Evolutionary conservation across 805 yeast genomes (phyloP).

Genomic region (Ogataea zsoltii): DNA sequence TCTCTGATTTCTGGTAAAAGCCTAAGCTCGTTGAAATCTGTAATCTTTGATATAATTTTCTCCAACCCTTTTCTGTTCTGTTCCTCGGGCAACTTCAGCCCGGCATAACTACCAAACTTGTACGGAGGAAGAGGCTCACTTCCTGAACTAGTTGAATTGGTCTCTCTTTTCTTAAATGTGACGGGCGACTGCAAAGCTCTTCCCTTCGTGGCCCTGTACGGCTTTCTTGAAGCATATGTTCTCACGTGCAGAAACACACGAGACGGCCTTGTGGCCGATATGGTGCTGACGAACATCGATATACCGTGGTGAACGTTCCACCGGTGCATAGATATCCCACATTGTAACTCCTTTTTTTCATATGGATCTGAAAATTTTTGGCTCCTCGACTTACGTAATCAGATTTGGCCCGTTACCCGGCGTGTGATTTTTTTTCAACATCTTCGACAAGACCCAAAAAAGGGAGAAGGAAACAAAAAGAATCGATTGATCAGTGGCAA

Average conservation of each 20-base stretch:
- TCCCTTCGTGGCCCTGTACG: slow-evolving; percentile 13
- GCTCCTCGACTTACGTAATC: slow-evolving; percentile 1
- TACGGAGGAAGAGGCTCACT: slow-evolving; percentile 29
- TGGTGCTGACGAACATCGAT: background rate
- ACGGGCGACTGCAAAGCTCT: slow-evolving; percentile 6
- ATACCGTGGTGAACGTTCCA: too few relatives aligned
- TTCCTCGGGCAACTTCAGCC: slow-evolving; percentile 43
- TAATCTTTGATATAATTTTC: slow-evolving; percentile 51
- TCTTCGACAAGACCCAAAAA: background rate
- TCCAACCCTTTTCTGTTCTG: slow-evolving; percentile 35
- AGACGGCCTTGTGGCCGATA: background rate
- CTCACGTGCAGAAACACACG: background rate
- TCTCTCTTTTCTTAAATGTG: background rate
- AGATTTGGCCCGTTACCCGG: slow-evolving; percentile 10
- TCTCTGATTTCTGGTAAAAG: slow-evolving; percentile 67
- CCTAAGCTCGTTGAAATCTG: slow-evolving; percentile 64
- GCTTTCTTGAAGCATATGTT: slow-evolving; percentile 3
- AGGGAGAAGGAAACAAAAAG: background rate
- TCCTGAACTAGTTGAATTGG: background rate
- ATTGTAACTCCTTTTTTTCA: background rate
- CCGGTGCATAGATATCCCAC: background rate
- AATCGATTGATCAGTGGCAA: background rate
- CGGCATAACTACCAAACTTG: slow-evolving; percentile 51
- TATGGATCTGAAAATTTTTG: background rate
- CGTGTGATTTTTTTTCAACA: background rate